These are phyloP conservation scores for Irpex sp. DNA, from an alignment of 1,284 basidiomycete species.

Conservation along the genomic window DNA sequence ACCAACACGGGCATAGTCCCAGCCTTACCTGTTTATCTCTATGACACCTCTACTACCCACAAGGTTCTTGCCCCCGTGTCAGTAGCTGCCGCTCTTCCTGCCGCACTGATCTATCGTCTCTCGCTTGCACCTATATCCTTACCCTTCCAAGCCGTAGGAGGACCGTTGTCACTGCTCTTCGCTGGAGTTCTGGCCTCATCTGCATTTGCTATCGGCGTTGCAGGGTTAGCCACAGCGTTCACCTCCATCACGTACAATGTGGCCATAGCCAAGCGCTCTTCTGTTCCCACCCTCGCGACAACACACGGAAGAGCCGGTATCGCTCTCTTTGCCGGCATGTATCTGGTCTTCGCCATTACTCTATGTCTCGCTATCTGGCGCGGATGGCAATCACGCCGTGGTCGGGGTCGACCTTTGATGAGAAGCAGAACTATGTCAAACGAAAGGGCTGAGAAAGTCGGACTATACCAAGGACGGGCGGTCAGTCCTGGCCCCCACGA, in stretches of 20 bases:
- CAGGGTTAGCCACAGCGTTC: constrained; percentile 59
- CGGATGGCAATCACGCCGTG: not conserved
- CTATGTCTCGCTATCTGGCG: constrained; percentile 18
- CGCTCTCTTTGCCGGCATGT: constrained; percentile 56
- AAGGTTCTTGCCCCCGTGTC: constrained; percentile 66
- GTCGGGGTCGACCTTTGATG: not conserved
- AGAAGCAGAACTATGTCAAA: constrained; percentile 31
- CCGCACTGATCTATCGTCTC: constrained; percentile 51
- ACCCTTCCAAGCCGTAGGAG: constrained; percentile 16
- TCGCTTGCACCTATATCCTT: constrained; percentile 37
- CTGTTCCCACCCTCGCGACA: constrained; percentile 45
- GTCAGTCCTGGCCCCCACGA: constrained; percentile 1
- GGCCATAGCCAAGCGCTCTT: constrained; percentile 27
- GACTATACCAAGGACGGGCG: constrained; percentile 24
- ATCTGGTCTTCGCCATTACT: constrained; percentile 41
- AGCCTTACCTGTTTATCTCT: constrained; percentile 21
- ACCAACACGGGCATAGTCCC: not conserved
- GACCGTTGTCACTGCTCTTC: constrained; percentile 19
- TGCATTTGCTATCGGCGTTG: constrained; percentile 60
- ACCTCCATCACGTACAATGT: constrained; percentile 40
- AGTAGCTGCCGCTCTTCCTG: constrained; percentile 51
- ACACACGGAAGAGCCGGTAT: constrained; percentile 60
- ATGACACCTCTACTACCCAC: constrained; percentile 57
- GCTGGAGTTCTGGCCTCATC: constrained; percentile 38
- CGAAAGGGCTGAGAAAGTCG: constrained; percentile 47